Conservation (phyloP, 2,329 filamentous ascomycete genomes). For the Alternaria arbusti region DNA sequence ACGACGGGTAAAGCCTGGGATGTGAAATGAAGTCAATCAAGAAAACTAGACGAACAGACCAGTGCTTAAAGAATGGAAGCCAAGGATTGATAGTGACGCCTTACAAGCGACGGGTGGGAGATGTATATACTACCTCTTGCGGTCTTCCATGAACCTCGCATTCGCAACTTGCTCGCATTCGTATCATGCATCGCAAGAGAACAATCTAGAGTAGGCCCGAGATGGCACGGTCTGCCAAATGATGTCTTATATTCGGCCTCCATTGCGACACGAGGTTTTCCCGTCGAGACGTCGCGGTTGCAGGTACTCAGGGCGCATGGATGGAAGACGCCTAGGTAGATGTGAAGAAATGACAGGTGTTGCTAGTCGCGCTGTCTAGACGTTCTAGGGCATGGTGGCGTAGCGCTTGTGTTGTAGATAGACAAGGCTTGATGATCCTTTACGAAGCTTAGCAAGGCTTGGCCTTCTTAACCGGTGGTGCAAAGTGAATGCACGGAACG, state of each 20-base stretch:
- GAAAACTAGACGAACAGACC: background rate
- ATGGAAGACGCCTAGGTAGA: background rate
- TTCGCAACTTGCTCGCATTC: background rate
- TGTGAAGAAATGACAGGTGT: background rate
- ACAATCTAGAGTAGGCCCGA: background rate
- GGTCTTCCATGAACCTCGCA: background rate
- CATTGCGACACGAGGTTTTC: background rate
- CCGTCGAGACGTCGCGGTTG: background rate
- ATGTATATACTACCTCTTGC: background rate
- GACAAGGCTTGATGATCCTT: background rate
- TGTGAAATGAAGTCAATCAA: background rate
- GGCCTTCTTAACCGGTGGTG: background rate
- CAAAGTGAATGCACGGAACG: background rate
- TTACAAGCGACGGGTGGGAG: background rate
- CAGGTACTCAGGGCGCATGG: background rate
- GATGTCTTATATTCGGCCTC: background rate
- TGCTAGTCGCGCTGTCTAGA: background rate
- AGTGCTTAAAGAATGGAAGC: background rate
- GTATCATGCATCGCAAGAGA: background rate
- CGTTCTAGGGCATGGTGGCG: background rate
- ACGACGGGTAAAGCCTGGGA: background rate
- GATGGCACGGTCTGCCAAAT: background rate
- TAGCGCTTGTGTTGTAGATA: background rate
- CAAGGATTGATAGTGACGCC: background rate
- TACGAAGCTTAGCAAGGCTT: background rate